Percentiles rank a stretch among this genome's conserved stretches.
Conservation (phyloP, 306 rosid genomes). For the Acacia confusa region DNA sequence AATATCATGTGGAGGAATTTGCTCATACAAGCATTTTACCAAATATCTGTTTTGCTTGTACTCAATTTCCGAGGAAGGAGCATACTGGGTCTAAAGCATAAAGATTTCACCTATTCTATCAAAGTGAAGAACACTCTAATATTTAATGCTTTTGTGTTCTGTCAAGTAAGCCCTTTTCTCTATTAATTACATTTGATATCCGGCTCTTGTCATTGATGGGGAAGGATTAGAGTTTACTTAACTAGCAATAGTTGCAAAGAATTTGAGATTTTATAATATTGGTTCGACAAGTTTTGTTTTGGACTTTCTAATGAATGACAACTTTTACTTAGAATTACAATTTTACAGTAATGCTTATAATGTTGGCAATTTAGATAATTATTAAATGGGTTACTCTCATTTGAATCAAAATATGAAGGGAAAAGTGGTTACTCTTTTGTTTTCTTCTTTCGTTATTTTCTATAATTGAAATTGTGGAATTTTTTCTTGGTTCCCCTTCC, state of each 20-base stretch:
- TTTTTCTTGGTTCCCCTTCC: too few relatives aligned
- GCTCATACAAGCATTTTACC: conserved; percentile 86
- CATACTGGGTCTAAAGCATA: conserved; percentile 48
- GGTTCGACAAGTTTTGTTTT: background rate
- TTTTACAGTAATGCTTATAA: background rate
- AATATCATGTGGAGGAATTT: conserved; percentile 97
- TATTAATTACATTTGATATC: background rate
- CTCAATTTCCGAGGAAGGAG: conserved; percentile 67
- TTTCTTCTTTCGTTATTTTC: too few relatives aligned
- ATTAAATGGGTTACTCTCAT: background rate
- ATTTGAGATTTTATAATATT: background rate
- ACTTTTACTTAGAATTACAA: background rate
- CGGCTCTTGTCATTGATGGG: background rate
- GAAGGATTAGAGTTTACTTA: background rate
- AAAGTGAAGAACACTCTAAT: conserved; percentile 84
- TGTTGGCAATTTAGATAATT: background rate
- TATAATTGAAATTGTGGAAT: background rate
- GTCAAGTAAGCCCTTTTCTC: conserved; percentile 65
- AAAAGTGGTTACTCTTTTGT: too few relatives aligned
- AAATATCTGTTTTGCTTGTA: conserved; percentile 71
- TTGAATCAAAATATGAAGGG: background rate
- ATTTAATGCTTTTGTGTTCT: conserved; percentile 91
- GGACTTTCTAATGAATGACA: background rate
- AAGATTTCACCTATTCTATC: conserved; percentile 33
- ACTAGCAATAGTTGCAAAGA: background rate